A percentile compares a stretch with the other conserved stretches of the same genome.
phyloP scores from a whole-genome alignment of 176 grass and related monocot genomes.

The Cocos nucifera region DNA sequence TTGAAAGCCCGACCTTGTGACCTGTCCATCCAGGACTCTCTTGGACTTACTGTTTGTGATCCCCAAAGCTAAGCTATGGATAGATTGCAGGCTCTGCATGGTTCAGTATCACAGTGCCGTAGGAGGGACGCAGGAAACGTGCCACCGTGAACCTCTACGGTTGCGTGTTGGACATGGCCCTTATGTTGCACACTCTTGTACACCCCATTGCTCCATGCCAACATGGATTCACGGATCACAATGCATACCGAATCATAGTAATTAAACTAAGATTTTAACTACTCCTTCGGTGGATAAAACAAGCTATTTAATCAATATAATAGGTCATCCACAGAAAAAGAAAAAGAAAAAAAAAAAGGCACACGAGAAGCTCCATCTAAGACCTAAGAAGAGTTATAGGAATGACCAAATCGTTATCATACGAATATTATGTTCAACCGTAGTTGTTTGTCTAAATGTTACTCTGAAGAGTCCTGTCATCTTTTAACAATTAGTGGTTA shows the following conservation, averaged over 20 bases:
- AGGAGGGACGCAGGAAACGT: slow-evolving; percentile 56
- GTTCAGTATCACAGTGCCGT: slow-evolving; percentile 35
- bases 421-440: too few relatives aligned
- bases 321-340: too few relatives aligned
- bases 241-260: too few relatives aligned
- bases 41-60: slow-evolving; percentile 47
- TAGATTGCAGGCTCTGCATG: slow-evolving; percentile 15
- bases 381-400: too few relatives aligned
- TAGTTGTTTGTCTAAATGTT: too few relatives aligned
- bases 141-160: slow-evolving; percentile 55
- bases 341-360: too few relatives aligned
- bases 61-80: slow-evolving; percentile 57
- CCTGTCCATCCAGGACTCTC: slow-evolving; percentile 47
- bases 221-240: neutral
- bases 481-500: too few relatives aligned
- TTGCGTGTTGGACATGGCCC: slow-evolving; percentile 34
- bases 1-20: slow-evolving; percentile 48
- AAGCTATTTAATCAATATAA: too few relatives aligned
- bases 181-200: slow-evolving; percentile 65
- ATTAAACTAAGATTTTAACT: too few relatives aligned
- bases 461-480: neutral
- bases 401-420: too few relatives aligned
- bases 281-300: too few relatives aligned
- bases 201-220: slow-evolving; percentile 55
- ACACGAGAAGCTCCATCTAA: too few relatives aligned